Percentiles rank a stretch among this genome's conserved stretches.
Evolutionary conservation across 2,329 filamentous ascomycete genomes (phyloP).

Genomic region (Fusarium protoensiforme): DNA sequence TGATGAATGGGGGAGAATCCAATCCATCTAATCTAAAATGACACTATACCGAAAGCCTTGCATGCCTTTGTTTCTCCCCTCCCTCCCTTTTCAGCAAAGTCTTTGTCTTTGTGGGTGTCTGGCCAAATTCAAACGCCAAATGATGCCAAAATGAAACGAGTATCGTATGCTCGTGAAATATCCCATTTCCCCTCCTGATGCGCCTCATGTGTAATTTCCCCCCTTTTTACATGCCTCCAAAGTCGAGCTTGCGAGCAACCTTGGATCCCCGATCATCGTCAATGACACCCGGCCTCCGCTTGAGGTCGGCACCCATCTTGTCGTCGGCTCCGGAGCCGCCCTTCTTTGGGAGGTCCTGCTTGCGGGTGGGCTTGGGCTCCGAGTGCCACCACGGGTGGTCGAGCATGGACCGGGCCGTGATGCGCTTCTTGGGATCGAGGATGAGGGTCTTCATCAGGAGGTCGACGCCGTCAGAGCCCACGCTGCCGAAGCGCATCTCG

Average conservation of each 20-base stretch:
- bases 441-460: slow-evolving; percentile 86
- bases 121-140: slow-evolving; percentile 22
- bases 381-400: slow-evolving; percentile 87
- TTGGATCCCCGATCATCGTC: slow-evolving; percentile 77
- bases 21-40: slow-evolving; percentile 16
- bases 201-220: not conserved
- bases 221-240: slow-evolving; percentile 60
- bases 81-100: slow-evolving; percentile 1
- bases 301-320: slow-evolving; percentile 85
- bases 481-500: slow-evolving; percentile 79
- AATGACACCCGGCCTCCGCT: slow-evolving; percentile 74
- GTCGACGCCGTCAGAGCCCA: slow-evolving; percentile 86
- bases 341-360: slow-evolving; percentile 84
- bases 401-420: slow-evolving; percentile 81
- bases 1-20: slow-evolving; percentile 20
- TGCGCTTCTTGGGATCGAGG: slow-evolving; percentile 87
- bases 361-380: slow-evolving; percentile 84
- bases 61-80: not conserved
- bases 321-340: slow-evolving; percentile 76
- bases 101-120: not conserved
- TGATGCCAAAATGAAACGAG: slow-evolving; percentile 15
- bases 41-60: not conserved
- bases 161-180: slow-evolving; percentile 3
- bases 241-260: slow-evolving; percentile 86
- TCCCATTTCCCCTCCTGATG: not conserved